Conservation (phyloP, 495 filamentous ascomycete genomes). For the Amphirosellinia nigrospora region DNA sequence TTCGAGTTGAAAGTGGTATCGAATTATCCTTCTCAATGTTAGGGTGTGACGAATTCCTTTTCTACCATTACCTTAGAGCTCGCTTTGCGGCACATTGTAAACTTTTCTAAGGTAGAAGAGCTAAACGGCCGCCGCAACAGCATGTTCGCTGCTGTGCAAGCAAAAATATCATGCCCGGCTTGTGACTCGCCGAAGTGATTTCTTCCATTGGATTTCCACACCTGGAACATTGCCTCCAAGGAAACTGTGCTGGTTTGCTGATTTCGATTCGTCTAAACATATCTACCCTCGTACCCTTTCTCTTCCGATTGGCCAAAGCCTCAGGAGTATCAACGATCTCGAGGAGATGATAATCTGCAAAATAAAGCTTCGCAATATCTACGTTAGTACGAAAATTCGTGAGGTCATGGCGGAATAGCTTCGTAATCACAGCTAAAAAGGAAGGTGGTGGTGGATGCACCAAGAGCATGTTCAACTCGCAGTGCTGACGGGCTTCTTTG, state of each 20-base stretch:
- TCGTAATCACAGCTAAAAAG: constrained; percentile 54
- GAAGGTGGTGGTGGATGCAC: constrained; percentile 50
- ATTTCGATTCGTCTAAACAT: constrained; percentile 47
- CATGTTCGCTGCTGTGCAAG: constrained; percentile 59
- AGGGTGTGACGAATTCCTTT: background rate
- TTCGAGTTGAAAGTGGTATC: background rate
- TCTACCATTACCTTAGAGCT: background rate
- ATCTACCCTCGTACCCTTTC: constrained; percentile 43
- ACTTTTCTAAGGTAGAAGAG: constrained; percentile 39
- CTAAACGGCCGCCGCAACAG: constrained; percentile 58
- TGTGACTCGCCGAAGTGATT: constrained; percentile 42
- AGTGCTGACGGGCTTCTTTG: constrained; percentile 47
- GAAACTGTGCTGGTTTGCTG: constrained; percentile 27
- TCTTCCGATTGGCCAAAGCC: constrained; percentile 35
- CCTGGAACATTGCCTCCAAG: constrained; percentile 63
- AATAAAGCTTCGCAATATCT: constrained; percentile 56
- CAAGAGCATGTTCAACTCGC: constrained; percentile 58
- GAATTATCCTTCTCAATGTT: background rate
- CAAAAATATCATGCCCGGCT: constrained; percentile 55
- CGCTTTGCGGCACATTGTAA: background rate
- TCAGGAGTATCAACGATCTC: constrained; percentile 51
- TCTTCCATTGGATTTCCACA: constrained; percentile 72
- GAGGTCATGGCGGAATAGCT: constrained; percentile 53
- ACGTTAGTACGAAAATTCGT: constrained; percentile 46
- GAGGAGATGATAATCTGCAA: constrained; percentile 55